These are phyloP conservation scores for Carnegiea gigantea DNA, from an alignment of 179 eudicot species.

Conservation along the genomic window DNA sequence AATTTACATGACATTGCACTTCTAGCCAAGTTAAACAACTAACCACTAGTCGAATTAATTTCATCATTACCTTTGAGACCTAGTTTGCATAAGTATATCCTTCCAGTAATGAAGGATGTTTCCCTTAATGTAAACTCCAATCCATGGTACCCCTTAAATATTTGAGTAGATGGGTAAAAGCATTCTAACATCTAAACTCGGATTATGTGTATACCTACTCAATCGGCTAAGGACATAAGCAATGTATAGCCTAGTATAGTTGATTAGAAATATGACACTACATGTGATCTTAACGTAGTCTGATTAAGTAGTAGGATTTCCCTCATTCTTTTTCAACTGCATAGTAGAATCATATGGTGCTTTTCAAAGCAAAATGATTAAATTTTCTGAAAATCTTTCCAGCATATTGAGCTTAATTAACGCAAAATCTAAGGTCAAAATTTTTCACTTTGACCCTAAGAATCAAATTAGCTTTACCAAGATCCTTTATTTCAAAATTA, in stretches of 20 bases:
- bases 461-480: background rate
- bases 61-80: conserved; percentile 13
- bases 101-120: conserved; percentile 16
- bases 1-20: conserved; percentile 15
- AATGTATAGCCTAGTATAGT: background rate
- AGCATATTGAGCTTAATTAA: conserved; percentile 20
- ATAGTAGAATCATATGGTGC: background rate
- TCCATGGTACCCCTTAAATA: conserved; percentile 15
- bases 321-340: background rate
- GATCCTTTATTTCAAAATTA: conserved; percentile 17
- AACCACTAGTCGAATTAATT: conserved; percentile 24
- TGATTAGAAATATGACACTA: too few relatives aligned
- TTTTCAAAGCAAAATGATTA: too few relatives aligned
- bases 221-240: conserved; percentile 16
- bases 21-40: conserved; percentile 18
- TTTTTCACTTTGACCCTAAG: background rate
- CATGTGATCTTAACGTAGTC: too few relatives aligned
- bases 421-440: conserved; percentile 7
- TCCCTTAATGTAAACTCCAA: background rate
- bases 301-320: conserved; percentile 3
- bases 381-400: background rate
- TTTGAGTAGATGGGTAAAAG: background rate
- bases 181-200: background rate
- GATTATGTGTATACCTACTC: conserved; percentile 23
- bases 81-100: conserved; percentile 28